Evolutionary conservation across 495 filamentous ascomycete species (phyloP), one percentile per base, ranked within the genome.

Genomic region (Alectoria sarmentosa): DNA sequence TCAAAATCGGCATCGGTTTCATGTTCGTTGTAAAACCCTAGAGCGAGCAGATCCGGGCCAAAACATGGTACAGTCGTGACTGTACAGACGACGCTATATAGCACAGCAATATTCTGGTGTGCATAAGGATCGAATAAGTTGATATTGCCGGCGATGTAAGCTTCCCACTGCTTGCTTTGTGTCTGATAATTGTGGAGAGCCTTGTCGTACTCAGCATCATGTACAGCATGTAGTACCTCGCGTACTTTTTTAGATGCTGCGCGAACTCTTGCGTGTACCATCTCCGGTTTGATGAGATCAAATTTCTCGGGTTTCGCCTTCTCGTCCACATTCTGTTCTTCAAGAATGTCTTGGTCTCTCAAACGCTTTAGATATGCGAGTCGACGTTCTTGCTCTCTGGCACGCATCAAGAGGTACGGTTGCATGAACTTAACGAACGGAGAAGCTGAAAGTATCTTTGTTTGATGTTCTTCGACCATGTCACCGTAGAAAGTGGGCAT

Each of bases 151-250:
- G 91, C 80, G 10, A 96, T 85, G 65, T 95, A 96, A 28, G 89
- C 88, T 68, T 98, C 95, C 93, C 94, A 98, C 66, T 96, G 91
- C 54, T 89, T 83, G 63, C 91, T 96, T 73, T 98, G 94, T 0
- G 92, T 97, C 72, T 91, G 84, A 71, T 97, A 98, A 64, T 91
- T 91, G 73, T 98, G 90, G 41, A 95, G 75, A 15, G 92, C 93
- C 74, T 93, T 92, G 72, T 98, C 94, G 69, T 96, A 97, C 70
- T 99, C 95, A 21, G 92, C 90, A 70, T 96, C 90, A 74, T 97
- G 91, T 21, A 96, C 92, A 39, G 94, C 95, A 71, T 91, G 90
- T 32, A 99, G 75, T 46, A 97, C 89, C 72, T 99, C 95, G 73
- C 90, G 90, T 54, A 97, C 87, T 70, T 96, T 90, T 23, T 84